phyloP scores from a whole-genome alignment of 176 grass and related monocot species.

The Dactylis glomerata region DNA sequence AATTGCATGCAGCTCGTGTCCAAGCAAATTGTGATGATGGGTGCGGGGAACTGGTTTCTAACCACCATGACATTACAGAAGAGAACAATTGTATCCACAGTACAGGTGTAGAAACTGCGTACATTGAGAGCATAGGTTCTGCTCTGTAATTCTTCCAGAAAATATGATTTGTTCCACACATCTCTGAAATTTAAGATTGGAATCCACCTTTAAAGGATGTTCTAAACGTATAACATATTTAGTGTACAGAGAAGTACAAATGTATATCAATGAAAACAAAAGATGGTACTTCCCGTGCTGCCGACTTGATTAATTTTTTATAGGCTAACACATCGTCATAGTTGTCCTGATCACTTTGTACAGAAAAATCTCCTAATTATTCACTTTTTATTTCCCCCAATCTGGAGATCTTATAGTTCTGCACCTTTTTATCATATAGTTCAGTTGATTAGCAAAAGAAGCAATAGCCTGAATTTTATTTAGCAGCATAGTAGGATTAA shows the following conservation, averaged over 20 bases:
- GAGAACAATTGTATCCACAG: neutral
- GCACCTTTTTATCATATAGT: neutral
- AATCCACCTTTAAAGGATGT: too few species aligned
- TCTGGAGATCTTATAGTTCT: neutral
- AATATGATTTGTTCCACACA: too few species aligned
- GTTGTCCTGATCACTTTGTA: neutral
- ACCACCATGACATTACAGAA: slow-evolving; percentile 7
- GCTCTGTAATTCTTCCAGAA: too few species aligned
- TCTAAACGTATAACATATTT: too few species aligned
- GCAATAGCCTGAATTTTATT: too few species aligned
- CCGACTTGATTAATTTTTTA: too few species aligned
- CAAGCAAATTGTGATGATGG: neutral
- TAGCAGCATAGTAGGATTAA: neutral
- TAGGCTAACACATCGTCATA: too few species aligned
- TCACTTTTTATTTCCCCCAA: neutral
- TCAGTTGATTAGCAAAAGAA: neutral
- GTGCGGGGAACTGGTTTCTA: slow-evolving; percentile 30
- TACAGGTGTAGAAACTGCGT: neutral
- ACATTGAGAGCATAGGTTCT: neutral
- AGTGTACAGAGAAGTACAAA: too few species aligned
- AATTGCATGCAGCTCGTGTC: neutral
- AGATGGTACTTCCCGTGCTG: too few species aligned
- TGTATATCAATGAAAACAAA: too few species aligned
- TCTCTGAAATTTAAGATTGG: too few species aligned
- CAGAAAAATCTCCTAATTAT: neutral